These are phyloP conservation scores for Plectosphaerella sp. DNA, from an alignment of 2,329 filamentous ascomycete species.

Conservation along the genomic window DNA sequence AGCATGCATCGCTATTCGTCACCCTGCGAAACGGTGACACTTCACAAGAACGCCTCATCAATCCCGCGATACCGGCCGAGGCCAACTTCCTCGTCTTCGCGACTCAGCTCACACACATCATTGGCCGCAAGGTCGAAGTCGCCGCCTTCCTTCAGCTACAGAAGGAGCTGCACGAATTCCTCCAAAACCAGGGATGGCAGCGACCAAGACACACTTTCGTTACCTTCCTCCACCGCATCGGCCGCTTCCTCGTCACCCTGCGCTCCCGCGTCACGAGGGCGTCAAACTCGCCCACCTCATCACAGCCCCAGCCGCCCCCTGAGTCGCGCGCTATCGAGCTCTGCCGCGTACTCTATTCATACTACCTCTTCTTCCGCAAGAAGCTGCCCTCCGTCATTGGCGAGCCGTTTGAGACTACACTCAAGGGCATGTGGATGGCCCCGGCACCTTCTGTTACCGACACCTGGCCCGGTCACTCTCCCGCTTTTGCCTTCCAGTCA, in stretches of 20 bases:
- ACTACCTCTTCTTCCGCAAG: conserved; percentile 35
- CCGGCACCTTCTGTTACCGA: not conserved
- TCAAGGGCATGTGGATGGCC: not conserved
- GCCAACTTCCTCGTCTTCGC: conserved; percentile 34
- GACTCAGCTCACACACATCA: conserved; percentile 36
- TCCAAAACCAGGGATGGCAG: not conserved
- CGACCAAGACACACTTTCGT: conserved; percentile 21
- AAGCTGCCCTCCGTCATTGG: conserved; percentile 30
- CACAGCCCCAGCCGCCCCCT: conserved; percentile 29
- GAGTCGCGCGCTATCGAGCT: conserved; percentile 32
- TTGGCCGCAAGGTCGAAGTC: conserved; percentile 39
- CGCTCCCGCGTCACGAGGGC: conserved; percentile 35
- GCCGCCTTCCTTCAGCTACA: conserved; percentile 38
- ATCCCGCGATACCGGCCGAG: conserved; percentile 25
- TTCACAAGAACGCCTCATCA: conserved; percentile 27
- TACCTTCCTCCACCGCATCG: conserved; percentile 5
- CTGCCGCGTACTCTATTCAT: conserved; percentile 38
- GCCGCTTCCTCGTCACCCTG: conserved; percentile 26
- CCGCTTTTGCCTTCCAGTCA: no score
- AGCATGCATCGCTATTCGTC: conserved; percentile 35
- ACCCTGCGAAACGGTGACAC: conserved; percentile 14
- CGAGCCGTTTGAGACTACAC: conserved; percentile 6
- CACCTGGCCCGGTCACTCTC: no score
- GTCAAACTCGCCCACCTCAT: conserved; percentile 26
- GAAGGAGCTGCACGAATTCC: conserved; percentile 14